These are phyloP conservation scores for Chaetomium strumarium DNA, from an alignment of 2,329 filamentous ascomycete genomes.

Conservation along the genomic window DNA sequence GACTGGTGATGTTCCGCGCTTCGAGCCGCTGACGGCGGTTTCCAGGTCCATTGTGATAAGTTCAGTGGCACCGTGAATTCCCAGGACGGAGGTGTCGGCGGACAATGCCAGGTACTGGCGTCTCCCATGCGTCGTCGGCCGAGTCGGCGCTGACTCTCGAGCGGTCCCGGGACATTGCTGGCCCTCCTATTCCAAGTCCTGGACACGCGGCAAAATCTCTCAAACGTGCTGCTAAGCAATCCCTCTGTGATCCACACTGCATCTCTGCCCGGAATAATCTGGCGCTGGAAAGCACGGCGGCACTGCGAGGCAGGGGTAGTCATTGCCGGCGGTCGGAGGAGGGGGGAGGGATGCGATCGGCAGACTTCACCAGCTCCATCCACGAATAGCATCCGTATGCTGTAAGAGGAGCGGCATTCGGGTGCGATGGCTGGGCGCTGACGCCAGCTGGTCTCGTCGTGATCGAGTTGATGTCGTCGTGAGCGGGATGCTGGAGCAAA, in stretches of 20 bases:
- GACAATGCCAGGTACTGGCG: constrained; percentile 37
- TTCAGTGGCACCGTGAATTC: constrained; percentile 40
- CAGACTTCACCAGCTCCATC: constrained; percentile 13
- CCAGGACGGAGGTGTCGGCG: constrained; percentile 40
- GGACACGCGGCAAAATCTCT: constrained; percentile 38
- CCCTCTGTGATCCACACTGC: constrained; percentile 56
- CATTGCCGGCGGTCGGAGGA: constrained; percentile 34
- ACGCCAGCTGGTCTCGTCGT: constrained; percentile 10
- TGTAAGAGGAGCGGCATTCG: constrained; percentile 1
- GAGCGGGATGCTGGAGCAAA: background rate
- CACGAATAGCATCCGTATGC: background rate
- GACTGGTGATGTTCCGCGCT: constrained; percentile 11
- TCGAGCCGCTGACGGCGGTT: constrained; percentile 36
- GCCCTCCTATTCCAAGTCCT: constrained; percentile 26
- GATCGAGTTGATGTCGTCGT: constrained; percentile 1
- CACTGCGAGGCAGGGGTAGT: constrained; percentile 41
- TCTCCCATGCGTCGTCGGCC: constrained; percentile 51
- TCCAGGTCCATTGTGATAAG: constrained; percentile 47
- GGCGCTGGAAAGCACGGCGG: constrained; percentile 43
- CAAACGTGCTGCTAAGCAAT: constrained; percentile 45
- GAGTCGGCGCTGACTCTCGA: constrained; percentile 49
- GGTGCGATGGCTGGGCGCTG: background rate
- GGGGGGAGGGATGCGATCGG: constrained; percentile 10
- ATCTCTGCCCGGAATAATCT: constrained; percentile 35
- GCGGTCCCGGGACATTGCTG: constrained; percentile 45